Evolutionary conservation across 2,329 filamentous ascomycete species (phyloP).

Genomic region (Ascomycota sp.): DNA sequence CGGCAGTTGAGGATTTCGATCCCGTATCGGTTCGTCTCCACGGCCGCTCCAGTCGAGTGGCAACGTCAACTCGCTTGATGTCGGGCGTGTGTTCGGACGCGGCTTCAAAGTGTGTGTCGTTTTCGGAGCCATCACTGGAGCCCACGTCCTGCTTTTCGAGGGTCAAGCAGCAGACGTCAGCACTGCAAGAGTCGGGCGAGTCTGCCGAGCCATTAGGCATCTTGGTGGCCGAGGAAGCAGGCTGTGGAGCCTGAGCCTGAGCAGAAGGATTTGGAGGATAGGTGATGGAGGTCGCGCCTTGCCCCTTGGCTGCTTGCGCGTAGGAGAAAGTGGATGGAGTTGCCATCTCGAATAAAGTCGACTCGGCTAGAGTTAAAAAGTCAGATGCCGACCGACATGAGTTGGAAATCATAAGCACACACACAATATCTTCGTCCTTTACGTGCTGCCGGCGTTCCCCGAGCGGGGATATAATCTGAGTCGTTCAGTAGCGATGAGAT

Average conservation of each 20-base stretch:
- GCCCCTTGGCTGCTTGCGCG: slow-evolving; percentile 82
- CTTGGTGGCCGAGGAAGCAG: slow-evolving; percentile 10
- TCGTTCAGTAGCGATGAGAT: too few relatives aligned
- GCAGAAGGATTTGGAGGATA: slow-evolving; percentile 6
- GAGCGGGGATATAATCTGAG: too few relatives aligned
- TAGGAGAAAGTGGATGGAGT: slow-evolving; percentile 59
- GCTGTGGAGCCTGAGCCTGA: slow-evolving; percentile 9
- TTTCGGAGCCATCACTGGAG: slow-evolving; percentile 16
- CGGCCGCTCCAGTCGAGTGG: slow-evolving; percentile 17
- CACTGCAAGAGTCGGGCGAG: slow-evolving; percentile 7
- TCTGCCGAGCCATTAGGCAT: slow-evolving; percentile 8
- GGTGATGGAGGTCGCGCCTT: slow-evolving; percentile 20
- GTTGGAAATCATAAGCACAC: slow-evolving; percentile 5
- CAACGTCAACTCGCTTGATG: slow-evolving; percentile 17
- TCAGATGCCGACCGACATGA: slow-evolving; percentile 6
- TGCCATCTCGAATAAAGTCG: slow-evolving; percentile 24
- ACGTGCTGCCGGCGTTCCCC: slow-evolving; percentile 5
- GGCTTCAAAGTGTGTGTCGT: slow-evolving; percentile 15
- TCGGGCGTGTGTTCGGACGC: slow-evolving; percentile 13
- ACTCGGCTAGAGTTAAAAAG: slow-evolving; percentile 10
- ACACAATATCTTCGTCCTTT: slow-evolving; percentile 3
- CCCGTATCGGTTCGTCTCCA: slow-evolving; percentile 22
- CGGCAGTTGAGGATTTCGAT: slow-evolving; percentile 40
- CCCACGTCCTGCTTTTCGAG: slow-evolving; percentile 15
- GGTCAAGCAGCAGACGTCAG: slow-evolving; percentile 6